phyloP scores from a whole-genome alignment of 352 stramenopile species.

The Phytophthora pisi region DNA sequence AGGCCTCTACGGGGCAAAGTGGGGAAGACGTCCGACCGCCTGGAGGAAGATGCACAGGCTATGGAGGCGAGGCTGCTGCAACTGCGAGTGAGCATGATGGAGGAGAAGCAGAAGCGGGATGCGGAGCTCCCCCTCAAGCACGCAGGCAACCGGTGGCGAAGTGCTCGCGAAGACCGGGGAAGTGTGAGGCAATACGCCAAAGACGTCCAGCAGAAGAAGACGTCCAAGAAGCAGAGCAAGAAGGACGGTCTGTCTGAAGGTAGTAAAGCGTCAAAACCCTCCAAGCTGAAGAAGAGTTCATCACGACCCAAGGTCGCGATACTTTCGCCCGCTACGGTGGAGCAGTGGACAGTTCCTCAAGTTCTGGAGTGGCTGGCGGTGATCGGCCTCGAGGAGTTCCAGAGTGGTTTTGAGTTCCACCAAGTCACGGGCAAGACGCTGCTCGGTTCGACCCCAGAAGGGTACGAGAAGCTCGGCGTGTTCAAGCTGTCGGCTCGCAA shows the following conservation, averaged over 20 bases:
- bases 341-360: slow-evolving; percentile 58
- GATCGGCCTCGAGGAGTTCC: slow-evolving; percentile 68
- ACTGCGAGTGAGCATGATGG: slow-evolving; percentile 59
- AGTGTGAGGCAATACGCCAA: slow-evolving; percentile 75
- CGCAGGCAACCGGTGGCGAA: slow-evolving; percentile 74
- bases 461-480: slow-evolving; percentile 60
- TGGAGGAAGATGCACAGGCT: slow-evolving; percentile 71
- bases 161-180: slow-evolving; percentile 71
- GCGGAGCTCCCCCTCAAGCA: slow-evolving; percentile 62
- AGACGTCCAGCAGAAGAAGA: slow-evolving; percentile 57
- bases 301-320: slow-evolving; percentile 15
- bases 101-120: slow-evolving; percentile 72
- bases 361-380: slow-evolving; percentile 69
- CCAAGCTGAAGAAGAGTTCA: slow-evolving; percentile 21
- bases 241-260: slow-evolving; percentile 1
- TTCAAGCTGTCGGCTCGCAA: slow-evolving; percentile 66
- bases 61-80: slow-evolving; percentile 75
- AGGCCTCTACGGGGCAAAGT: slow-evolving; percentile 17
- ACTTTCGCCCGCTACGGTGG: slow-evolving; percentile 46
- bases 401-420: slow-evolving; percentile 79
- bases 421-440: slow-evolving; percentile 65
- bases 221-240: slow-evolving; percentile 33
- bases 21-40: slow-evolving; percentile 52
- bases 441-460: slow-evolving; percentile 49
- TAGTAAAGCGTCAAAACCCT: slow-evolving; percentile 1